phyloP scores from a whole-genome alignment of 441 rosid genomes.

The Flueggea neowawraea region DNA sequence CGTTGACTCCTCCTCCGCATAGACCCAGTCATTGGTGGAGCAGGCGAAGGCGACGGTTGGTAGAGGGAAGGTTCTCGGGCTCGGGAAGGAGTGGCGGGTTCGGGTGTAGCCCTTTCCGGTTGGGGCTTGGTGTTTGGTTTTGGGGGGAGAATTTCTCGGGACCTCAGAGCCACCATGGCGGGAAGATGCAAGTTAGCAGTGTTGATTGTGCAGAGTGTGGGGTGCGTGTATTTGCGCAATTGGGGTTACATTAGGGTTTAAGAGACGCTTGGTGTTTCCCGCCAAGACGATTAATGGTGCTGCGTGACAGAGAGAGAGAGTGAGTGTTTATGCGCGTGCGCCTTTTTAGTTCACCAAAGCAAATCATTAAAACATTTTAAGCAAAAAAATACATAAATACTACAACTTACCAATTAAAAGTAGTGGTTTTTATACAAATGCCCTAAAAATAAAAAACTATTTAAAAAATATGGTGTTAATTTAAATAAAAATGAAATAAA shows the following conservation, averaged over 20 bases:
- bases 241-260: slow-evolving; percentile 14
- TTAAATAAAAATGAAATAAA: too few species aligned
- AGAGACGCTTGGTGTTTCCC: slow-evolving; percentile 18
- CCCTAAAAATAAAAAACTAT: too few species aligned
- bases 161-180: slow-evolving; percentile 43
- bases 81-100: slow-evolving; percentile 43
- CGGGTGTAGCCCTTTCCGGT: slow-evolving; percentile 9
- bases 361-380: too few species aligned
- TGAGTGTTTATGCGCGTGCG: too few species aligned
- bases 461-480: too few species aligned
- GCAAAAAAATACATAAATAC: too few species aligned
- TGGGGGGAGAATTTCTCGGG: slow-evolving; percentile 29
- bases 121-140: slow-evolving; percentile 11
- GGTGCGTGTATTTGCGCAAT: not conserved
- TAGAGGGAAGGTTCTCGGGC: slow-evolving; percentile 25
- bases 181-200: not conserved
- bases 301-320: too few species aligned
- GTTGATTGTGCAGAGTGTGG: not conserved
- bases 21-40: slow-evolving; percentile 3
- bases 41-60: slow-evolving; percentile 7
- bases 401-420: too few species aligned
- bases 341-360: too few species aligned
- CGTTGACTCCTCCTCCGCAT: slow-evolving; percentile 49
- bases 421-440: too few species aligned
- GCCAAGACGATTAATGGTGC: slow-evolving; percentile 9